A percentile compares a stretch with the other conserved stretches of the same genome.
Evolutionary conservation across 768 basidiomycete species (phyloP).

Genomic region (Leccinellum albellum): DNA sequence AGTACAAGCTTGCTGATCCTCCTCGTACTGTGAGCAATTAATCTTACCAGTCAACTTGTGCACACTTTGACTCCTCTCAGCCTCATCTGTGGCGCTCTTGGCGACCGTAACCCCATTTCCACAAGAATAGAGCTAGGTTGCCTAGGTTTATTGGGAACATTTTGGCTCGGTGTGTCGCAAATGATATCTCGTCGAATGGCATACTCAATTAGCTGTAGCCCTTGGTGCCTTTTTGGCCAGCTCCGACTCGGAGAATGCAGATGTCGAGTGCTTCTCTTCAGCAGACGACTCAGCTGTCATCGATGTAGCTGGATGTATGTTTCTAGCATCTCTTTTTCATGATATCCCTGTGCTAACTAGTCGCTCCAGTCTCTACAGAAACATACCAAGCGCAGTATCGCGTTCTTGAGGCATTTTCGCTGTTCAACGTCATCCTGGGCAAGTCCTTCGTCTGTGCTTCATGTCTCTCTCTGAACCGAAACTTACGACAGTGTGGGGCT

Average conservation of each 20-base stretch:
- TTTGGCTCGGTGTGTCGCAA: conserved; percentile 67
- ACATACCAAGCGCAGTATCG: conserved; percentile 88
- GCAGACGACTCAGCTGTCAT: conserved; percentile 48
- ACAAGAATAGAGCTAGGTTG: conserved; percentile 73
- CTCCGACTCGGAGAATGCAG: conserved; percentile 74
- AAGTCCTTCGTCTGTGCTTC: conserved; percentile 23
- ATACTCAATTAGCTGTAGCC: conserved; percentile 40
- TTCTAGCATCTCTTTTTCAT: conserved; percentile 1
- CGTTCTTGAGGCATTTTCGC: conserved; percentile 74
- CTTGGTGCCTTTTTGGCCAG: conserved; percentile 69
- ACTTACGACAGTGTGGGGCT: conserved; percentile 41
- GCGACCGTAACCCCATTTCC: conserved; percentile 71
- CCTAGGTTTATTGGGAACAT: conserved; percentile 64
- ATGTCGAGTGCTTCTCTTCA: conserved; percentile 78
- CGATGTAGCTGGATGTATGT: conserved; percentile 65
- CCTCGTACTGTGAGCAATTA: conserved; percentile 53
- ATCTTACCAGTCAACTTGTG: background rate
- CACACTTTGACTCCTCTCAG: conserved; percentile 32
- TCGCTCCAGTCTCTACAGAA: conserved; percentile 65
- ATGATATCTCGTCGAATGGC: background rate
- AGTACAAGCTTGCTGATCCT: conserved; percentile 67
- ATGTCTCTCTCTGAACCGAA: conserved; percentile 12
- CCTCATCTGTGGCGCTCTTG: conserved; percentile 59
- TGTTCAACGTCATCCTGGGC: conserved; percentile 74
- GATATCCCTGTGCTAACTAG: background rate